Evolutionary conservation across 208 protist genomes (phyloP), one percentile per base, ranked within the genome.

Genomic region (Novymonas esmeraldas): DNA sequence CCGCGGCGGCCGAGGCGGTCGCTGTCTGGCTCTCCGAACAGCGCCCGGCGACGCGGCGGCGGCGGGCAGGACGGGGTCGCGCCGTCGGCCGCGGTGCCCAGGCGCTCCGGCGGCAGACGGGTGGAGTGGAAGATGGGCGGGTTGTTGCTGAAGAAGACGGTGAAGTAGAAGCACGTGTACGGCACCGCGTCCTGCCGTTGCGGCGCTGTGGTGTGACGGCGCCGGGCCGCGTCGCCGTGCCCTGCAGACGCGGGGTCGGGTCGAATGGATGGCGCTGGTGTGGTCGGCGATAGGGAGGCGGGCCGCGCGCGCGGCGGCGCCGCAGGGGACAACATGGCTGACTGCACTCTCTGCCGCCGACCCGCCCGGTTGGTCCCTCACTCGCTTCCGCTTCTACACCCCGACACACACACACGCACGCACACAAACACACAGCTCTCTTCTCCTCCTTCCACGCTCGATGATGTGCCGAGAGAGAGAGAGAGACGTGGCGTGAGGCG

Each of bases 101-200:
- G 54, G 20, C 74, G 48, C 20, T 71, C 64, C 5, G 51, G 34
- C 0, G 81, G 77, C 28, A 90, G 90, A 14, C 79, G 76, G 57
- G 85, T 90, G 3, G 89, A 92, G 76, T 91, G 78, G 62, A 94
- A 94, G 44, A 94, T 78, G 18, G 85, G 84, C 6, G 76, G 42
- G 49, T 78, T 85, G 70, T 90, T 87, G 76, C 78, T 85, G 24
- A 79, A 79, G 61, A 94, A 92, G 1, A 94, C 79, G 31, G 82
- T 81, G 65, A 94, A 90, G 60, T 92, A 92, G 34, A 94, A 85
- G 26, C 71, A 77, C 26, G 78, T 81, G 18, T 63, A 79, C 42
- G 52, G 26, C 2, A 14, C 38, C 3, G 13, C 20, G 39, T 61
- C 56, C 10, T 34, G 42, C 22, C 36, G 56, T 11, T 36, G 24